Evolutionary conservation across 108 stramenopile species (phyloP).

Genomic region (Nannochloropsis oceanica): DNA sequence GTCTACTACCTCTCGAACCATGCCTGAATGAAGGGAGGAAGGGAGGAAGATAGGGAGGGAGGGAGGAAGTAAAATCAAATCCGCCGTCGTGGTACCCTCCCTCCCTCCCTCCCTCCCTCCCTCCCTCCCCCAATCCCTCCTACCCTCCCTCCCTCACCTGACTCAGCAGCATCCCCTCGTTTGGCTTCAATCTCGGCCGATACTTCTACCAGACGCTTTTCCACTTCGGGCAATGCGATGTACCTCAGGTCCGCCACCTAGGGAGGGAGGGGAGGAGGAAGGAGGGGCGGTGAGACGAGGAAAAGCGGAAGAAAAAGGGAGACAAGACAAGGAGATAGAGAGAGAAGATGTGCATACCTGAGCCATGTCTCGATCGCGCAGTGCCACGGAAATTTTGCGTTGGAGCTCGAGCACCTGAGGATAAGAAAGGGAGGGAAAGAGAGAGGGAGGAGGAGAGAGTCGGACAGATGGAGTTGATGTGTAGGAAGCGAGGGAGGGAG

Average conservation of each 20-base stretch:
- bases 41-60: no score
- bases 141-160: slow-evolving; percentile 60
- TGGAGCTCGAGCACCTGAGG: background rate
- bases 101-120: background rate
- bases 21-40: background rate
- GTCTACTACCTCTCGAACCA: slow-evolving; percentile 57
- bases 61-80: background rate
- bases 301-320: background rate
- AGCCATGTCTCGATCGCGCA: slow-evolving; percentile 59
- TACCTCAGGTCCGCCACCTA: background rate
- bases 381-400: slow-evolving; percentile 30
- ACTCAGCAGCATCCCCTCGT: slow-evolving; percentile 74
- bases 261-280: background rate
- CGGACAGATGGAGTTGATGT: background rate
- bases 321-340: background rate
- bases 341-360: slow-evolving; percentile 36
- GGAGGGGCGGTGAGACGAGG: background rate
- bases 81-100: background rate
- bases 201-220: slow-evolving; percentile 36
- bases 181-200: slow-evolving; percentile 26
- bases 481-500: no score
- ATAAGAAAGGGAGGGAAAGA: background rate
- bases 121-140: slow-evolving; percentile 29
- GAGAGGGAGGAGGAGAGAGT: background rate
- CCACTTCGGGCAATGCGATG: background rate